phyloP scores from a whole-genome alignment of 2,329 filamentous ascomycete species.

The Orbilia oligospora region DNA sequence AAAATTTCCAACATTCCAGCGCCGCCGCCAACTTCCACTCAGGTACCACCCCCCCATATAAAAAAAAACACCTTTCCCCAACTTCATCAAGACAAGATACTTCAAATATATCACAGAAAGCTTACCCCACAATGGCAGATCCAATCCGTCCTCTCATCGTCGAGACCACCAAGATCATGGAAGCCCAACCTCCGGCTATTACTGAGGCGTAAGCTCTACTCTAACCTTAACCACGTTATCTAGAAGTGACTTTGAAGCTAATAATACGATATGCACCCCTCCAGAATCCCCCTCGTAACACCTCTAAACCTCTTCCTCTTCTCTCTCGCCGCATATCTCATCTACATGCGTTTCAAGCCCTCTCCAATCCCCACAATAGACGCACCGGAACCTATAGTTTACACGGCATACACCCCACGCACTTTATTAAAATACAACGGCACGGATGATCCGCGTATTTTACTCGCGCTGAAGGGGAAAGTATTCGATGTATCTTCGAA shows the following conservation, averaged over 20 bases:
- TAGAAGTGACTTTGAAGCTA: background rate
- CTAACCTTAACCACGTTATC: background rate
- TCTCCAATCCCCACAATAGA: slow-evolving; percentile 70
- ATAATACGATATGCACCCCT: background rate
- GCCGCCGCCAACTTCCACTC: background rate
- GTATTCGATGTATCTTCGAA: slow-evolving; percentile 87
- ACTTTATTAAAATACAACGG: slow-evolving; percentile 91
- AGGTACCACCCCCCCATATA: too few species aligned
- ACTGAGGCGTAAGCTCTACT: slow-evolving; percentile 43
- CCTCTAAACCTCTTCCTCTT: slow-evolving; percentile 76
- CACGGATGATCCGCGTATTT: slow-evolving; percentile 79
- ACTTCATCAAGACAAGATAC: background rate
- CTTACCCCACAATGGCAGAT: slow-evolving; percentile 38
- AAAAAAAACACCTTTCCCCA: too few species aligned
- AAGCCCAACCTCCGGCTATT: slow-evolving; percentile 30
- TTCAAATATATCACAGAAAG: background rate
- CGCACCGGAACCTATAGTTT: slow-evolving; percentile 73
- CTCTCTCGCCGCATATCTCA: slow-evolving; percentile 73
- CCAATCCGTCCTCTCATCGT: slow-evolving; percentile 32
- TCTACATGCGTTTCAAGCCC: slow-evolving; percentile 73
- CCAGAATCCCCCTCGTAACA: slow-evolving; percentile 69
- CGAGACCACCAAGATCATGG: slow-evolving; percentile 47
- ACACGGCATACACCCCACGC: slow-evolving; percentile 79
- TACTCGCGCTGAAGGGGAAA: slow-evolving; percentile 88
- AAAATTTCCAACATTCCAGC: slow-evolving; percentile 1